A percentile compares a stretch with the other conserved stretches of the same genome.
phyloP scores from a whole-genome alignment of 306 rosid species.

The Vigna unguiculata region DNA sequence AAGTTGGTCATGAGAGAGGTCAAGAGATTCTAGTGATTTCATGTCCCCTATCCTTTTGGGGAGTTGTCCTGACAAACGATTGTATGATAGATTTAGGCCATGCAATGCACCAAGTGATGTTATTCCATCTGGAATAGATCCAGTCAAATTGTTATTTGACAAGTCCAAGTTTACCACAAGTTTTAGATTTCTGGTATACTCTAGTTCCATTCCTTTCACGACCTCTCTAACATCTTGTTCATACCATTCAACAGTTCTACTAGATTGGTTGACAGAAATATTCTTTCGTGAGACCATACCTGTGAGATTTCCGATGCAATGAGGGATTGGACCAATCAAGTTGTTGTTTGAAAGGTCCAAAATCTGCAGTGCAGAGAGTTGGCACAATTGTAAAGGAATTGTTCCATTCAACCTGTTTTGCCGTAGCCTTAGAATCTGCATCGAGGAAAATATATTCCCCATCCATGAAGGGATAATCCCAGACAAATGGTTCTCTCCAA shows the following conservation, averaged over 20 bases:
- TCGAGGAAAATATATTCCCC: background rate
- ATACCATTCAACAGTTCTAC: background rate
- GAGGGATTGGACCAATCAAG: conserved; percentile 14
- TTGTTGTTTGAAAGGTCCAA: conserved; percentile 19
- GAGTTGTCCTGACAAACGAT: conserved; percentile 11
- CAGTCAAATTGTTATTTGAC: background rate
- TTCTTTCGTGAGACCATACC: conserved; percentile 1
- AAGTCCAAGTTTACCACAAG: conserved; percentile 22
- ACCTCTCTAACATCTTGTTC: background rate
- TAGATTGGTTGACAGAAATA: background rate
- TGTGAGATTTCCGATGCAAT: conserved; percentile 34
- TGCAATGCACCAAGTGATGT: background rate
- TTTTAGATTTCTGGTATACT: conserved; percentile 10
- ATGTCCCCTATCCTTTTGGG: conserved; percentile 16
- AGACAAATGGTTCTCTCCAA: conserved; percentile 38
- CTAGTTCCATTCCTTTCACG: conserved; percentile 27
- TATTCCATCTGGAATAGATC: conserved; percentile 35
- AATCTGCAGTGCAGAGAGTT: conserved; percentile 16
- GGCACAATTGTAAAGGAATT: conserved; percentile 43
- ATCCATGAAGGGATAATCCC: conserved; percentile 47
- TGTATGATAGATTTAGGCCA: conserved; percentile 30
- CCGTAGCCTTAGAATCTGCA: conserved; percentile 32
- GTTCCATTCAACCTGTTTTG: conserved; percentile 22
- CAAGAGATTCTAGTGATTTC: conserved; percentile 37
- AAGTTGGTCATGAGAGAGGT: conserved; percentile 5